These are phyloP conservation scores for Candida vartiovaarae DNA, from an alignment of 805 yeast genomes.

Conservation along the genomic window DNA sequence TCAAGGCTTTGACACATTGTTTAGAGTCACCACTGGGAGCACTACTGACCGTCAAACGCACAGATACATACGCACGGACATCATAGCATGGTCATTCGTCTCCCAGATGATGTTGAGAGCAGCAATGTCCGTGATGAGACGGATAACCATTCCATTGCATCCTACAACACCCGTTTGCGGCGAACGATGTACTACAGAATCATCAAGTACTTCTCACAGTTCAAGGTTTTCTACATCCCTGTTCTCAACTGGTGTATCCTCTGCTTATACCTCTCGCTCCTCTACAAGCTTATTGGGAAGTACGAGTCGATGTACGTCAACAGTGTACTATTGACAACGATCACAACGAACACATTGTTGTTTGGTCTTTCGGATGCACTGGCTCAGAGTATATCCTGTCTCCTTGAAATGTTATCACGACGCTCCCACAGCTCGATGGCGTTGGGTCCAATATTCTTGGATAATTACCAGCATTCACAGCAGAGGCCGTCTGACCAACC, in stretches of 20 bases:
- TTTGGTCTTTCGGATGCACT: constrained; percentile 88
- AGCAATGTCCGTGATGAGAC: constrained; percentile 1
- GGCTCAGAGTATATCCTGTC: constrained; percentile 52
- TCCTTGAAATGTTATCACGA: constrained; percentile 10
- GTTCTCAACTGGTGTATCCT: constrained; percentile 49
- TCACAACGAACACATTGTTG: constrained; percentile 70
- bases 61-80: not conserved
- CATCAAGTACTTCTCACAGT: constrained; percentile 18
- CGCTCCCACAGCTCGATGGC: not conserved
- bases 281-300: constrained; percentile 46
- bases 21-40: not conserved
- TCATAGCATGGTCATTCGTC: constrained; percentile 6
- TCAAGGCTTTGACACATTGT: too few relatives aligned
- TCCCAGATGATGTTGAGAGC: constrained; percentile 7
- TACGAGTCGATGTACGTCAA: constrained; percentile 56
- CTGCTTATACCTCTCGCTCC: constrained; percentile 37
- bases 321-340: constrained; percentile 68
- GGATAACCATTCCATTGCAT: constrained; percentile 4
- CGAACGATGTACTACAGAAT: constrained; percentile 13
- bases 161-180: constrained; percentile 11
- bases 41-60: not conserved
- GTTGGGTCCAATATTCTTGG: constrained; percentile 10
- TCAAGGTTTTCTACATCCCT: constrained; percentile 44
- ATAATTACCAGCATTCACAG: constrained; percentile 2
- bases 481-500: constrained; percentile 7